Conservation (phyloP, 2,329 filamentous ascomycete genomes). For the Westerdykella sp. region DNA sequence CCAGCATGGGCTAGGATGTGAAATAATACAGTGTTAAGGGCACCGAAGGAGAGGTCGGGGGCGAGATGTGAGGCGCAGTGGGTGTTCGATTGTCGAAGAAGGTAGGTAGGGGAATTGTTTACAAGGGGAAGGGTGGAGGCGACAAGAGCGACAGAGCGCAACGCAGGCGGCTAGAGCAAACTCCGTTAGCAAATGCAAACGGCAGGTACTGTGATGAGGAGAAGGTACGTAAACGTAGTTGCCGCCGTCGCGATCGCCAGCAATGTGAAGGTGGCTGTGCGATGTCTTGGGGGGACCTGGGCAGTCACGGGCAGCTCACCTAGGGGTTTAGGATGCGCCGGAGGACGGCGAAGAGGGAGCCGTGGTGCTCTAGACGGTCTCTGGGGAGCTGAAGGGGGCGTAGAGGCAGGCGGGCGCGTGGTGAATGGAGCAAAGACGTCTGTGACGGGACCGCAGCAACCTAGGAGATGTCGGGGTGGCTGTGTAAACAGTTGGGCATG, state of each 20-base stretch:
- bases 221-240: not conserved
- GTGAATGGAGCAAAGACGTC: too few relatives aligned
- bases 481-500: slow-evolving; percentile 6
- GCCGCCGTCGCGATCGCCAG: not conserved
- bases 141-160: not conserved
- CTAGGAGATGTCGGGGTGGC: slow-evolving; percentile 5
- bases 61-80: not conserved
- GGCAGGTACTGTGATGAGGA: not conserved
- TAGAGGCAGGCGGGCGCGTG: too few relatives aligned
- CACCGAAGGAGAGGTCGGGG: not conserved
- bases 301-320: not conserved
- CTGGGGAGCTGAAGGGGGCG: not conserved
- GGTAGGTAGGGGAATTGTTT: not conserved
- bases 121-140: not conserved
- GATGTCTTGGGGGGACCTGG: not conserved
- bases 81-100: not conserved
- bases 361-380: not conserved
- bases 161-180: not conserved
- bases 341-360: not conserved
- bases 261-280: not conserved
- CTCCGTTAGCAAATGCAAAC: too few relatives aligned
- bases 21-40: slow-evolving; percentile 9
- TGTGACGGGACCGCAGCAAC: slow-evolving; percentile 2
- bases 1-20: slow-evolving; percentile 18
- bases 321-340: not conserved